A percentile compares a stretch with the other conserved stretches of the same genome.
Evolutionary conservation across 2,329 filamentous ascomycete genomes (phyloP).

Genomic region (Fusarium penzigii): DNA sequence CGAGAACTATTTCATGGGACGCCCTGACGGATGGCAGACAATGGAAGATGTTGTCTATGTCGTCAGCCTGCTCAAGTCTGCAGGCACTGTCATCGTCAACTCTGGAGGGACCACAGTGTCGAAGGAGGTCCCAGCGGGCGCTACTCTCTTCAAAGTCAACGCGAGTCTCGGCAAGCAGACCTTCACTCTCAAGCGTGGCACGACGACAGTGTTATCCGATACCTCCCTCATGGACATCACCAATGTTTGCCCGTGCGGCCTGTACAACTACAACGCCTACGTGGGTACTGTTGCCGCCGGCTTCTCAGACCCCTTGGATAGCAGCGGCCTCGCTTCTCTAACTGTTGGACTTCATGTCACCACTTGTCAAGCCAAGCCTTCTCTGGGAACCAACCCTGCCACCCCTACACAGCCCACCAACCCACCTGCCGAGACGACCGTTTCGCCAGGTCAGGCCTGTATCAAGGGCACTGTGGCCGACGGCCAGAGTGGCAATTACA

Average conservation of each 20-base stretch:
- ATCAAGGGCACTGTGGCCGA: slow-evolving; percentile 30
- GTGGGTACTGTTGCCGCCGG: slow-evolving; percentile 50
- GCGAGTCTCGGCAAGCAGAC: slow-evolving; percentile 43
- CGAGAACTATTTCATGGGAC: slow-evolving; percentile 54
- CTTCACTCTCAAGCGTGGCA: slow-evolving; percentile 46
- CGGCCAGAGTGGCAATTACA: slow-evolving; percentile 34
- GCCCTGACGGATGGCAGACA: slow-evolving; percentile 50
- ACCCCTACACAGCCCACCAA: slow-evolving; percentile 40
- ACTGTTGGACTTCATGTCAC: slow-evolving; percentile 32
- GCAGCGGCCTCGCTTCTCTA: slow-evolving; percentile 28
- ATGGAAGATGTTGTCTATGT: slow-evolving; percentile 54
- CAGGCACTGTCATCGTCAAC: slow-evolving; percentile 45
- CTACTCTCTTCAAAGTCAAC: slow-evolving; percentile 41
- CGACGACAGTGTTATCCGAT: slow-evolving; percentile 43
- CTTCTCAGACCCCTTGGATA: slow-evolving; percentile 26
- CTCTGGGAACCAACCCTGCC: slow-evolving; percentile 30
- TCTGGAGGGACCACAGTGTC: slow-evolving; percentile 46
- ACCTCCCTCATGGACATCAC: slow-evolving; percentile 52
- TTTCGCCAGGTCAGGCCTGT: slow-evolving; percentile 20
- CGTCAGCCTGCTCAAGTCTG: slow-evolving; percentile 49
- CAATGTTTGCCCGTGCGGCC: slow-evolving; percentile 49
- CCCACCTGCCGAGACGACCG: slow-evolving; percentile 4
- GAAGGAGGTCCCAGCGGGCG: slow-evolving; percentile 31
- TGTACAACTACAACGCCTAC: slow-evolving; percentile 60
- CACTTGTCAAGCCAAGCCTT: slow-evolving; percentile 33